phyloP scores from a whole-genome alignment of 805 yeast genomes.

The Nakazawaea siamensis region DNA sequence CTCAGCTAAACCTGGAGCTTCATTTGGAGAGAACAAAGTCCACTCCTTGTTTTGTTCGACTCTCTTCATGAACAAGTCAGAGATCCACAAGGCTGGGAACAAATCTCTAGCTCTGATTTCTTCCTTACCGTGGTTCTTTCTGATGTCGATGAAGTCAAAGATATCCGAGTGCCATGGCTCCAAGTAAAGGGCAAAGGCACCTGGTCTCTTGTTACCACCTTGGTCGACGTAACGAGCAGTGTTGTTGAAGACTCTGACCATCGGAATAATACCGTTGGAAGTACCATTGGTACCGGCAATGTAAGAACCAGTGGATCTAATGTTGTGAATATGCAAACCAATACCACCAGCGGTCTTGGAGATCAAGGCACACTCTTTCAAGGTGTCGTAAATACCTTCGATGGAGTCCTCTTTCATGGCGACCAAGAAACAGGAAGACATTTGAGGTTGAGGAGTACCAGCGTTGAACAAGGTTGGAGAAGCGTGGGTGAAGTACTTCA shows the following conservation, averaged over 20 bases:
- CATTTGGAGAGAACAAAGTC: conserved; percentile 87
- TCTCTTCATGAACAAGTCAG: conserved; percentile 89
- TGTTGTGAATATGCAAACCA: conserved; percentile 83
- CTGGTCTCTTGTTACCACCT: conserved; percentile 97
- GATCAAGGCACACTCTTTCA: conserved; percentile 81
- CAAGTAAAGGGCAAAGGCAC: conserved; percentile 88
- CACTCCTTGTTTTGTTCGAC: conserved; percentile 75
- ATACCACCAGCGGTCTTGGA: conserved; percentile 96
- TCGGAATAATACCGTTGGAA: conserved; percentile 91
- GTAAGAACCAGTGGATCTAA: conserved; percentile 78
- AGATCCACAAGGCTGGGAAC: conserved; percentile 90
- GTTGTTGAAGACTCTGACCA: conserved; percentile 90
- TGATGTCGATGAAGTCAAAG: conserved; percentile 75
- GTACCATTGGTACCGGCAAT: conserved; percentile 91
- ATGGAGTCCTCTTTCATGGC: conserved; percentile 93
- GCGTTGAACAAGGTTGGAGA: conserved; percentile 94
- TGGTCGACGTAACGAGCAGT: conserved; percentile 97
- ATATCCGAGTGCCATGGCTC: conserved; percentile 98
- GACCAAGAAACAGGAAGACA: conserved; percentile 88
- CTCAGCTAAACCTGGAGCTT: conserved; percentile 80
- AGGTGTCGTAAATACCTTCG: conserved; percentile 88
- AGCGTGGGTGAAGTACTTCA: conserved; percentile 84
- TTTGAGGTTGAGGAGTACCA: conserved; percentile 76
- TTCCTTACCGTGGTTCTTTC: conserved; percentile 93
- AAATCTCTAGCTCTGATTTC: conserved; percentile 89